Percentiles rank a stretch among this genome's conserved stretches.
These are phyloP conservation scores for Endoconidiophora laricicola DNA, from an alignment of 2,329 filamentous ascomycete genomes.

Conservation along the genomic window DNA sequence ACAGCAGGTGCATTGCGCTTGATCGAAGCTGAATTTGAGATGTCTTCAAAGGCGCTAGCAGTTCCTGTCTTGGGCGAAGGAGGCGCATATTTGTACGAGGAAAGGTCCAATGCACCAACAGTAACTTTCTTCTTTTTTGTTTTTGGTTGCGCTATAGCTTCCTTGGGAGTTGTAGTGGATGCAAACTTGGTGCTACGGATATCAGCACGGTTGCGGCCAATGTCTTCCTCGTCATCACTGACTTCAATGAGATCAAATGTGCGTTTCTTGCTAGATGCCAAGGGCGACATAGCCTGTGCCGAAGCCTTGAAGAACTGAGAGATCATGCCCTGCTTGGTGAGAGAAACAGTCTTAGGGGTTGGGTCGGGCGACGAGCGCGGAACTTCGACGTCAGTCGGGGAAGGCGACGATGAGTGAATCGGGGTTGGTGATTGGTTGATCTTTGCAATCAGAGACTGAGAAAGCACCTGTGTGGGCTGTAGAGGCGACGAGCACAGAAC, in stretches of 20 bases:
- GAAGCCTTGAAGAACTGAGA: constrained; percentile 16
- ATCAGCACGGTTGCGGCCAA: constrained; percentile 41
- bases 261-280: constrained; percentile 7
- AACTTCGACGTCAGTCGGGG: constrained; percentile 46
- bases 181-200: constrained; percentile 44
- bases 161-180: not conserved
- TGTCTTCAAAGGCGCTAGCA: not conserved
- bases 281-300: constrained; percentile 3
- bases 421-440: constrained; percentile 13
- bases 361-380: constrained; percentile 65
- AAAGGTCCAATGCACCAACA: constrained; percentile 6
- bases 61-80: constrained; percentile 9
- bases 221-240: constrained; percentile 36
- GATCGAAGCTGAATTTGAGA: not conserved
- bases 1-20: not conserved
- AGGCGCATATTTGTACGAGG: constrained; percentile 9
- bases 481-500: constrained; percentile 27
- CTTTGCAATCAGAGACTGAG: constrained; percentile 4
- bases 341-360: not conserved
- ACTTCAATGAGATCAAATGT: constrained; percentile 16
- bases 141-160: not conserved
- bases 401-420: constrained; percentile 26
- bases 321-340: constrained; percentile 22
- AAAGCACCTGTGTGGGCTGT: constrained; percentile 31
- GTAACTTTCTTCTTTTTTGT: constrained; percentile 5